Conservation (phyloP, 2,329 filamentous ascomycete species). For the Drechslerella dactyloides region DNA sequence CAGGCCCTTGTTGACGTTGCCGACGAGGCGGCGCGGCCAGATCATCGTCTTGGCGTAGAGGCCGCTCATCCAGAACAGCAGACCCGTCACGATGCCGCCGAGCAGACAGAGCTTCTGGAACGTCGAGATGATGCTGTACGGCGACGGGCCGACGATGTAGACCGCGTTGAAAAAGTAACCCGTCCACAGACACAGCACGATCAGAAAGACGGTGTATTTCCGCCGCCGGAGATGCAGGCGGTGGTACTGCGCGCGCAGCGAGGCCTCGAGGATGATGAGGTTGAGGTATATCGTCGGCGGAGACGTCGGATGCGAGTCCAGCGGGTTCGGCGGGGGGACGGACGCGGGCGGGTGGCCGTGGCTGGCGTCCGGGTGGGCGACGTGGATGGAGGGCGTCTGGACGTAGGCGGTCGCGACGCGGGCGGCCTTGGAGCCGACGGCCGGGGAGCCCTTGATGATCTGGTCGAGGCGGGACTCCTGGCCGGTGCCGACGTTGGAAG, state of each 20-base stretch:
- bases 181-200: constrained; percentile 80
- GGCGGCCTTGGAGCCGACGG: constrained; percentile 64
- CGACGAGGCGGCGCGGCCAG: constrained; percentile 92
- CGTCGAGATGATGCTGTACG: constrained; percentile 69
- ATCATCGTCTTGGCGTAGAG: constrained; percentile 95
- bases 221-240: constrained; percentile 84
- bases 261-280: constrained; percentile 93
- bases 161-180: constrained; percentile 85
- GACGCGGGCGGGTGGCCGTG: constrained; percentile 60
- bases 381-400: constrained; percentile 56
- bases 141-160: constrained; percentile 88
- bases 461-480: constrained; percentile 73
- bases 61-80: constrained; percentile 90
- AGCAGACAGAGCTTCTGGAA: constrained; percentile 86
- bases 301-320: constrained; percentile 82
- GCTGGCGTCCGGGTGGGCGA: constrained; percentile 56
- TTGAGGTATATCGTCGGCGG: constrained; percentile 98
- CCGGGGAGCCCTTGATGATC: constrained; percentile 86
- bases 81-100: constrained; percentile 83
- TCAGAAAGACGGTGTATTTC: constrained; percentile 90
- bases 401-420: constrained; percentile 61
- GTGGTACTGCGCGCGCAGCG: constrained; percentile 88
- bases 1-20: constrained; percentile 84
- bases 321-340: constrained; percentile 67
- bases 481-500: constrained; percentile 62